phyloP scores from a whole-genome alignment of 225 moss, liverwort and hornwort species.

The Neckera pumila region DNA sequence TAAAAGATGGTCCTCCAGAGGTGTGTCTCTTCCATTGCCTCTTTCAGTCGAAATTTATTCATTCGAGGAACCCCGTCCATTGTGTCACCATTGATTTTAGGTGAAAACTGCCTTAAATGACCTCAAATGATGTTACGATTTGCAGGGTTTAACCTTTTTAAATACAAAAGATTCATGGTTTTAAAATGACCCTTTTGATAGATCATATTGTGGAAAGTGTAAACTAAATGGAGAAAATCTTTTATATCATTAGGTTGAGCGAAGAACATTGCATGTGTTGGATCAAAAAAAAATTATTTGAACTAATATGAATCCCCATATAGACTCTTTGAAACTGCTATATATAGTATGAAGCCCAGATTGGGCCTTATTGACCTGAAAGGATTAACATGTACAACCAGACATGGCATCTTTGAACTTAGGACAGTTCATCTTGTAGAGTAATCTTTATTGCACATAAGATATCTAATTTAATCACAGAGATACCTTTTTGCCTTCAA shows the following conservation, averaged over 20 bases:
- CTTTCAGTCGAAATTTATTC: not conserved
- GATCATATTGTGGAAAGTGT: not conserved
- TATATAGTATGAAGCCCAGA: not conserved
- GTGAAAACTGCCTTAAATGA: not conserved
- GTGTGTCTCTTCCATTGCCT: not conserved
- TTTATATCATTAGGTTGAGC: not conserved
- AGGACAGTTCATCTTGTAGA: rapidly evolving
- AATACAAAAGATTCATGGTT: not conserved
- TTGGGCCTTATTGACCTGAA: not conserved
- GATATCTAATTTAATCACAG: not conserved
- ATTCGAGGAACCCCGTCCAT: not conserved
- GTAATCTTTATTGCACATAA: rapidly evolving
- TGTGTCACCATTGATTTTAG: not conserved
- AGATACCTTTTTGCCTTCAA: not conserved
- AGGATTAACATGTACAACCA: not conserved
- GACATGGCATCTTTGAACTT: not conserved
- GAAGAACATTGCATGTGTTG: not conserved
- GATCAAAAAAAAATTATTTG: not conserved
- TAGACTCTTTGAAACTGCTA: not conserved
- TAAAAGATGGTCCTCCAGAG: not conserved
- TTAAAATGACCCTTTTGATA: not conserved
- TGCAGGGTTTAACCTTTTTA: not conserved
- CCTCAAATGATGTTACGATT: not conserved
- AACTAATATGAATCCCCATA: not conserved
- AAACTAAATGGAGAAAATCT: not conserved